A percentile compares a stretch with the other conserved stretches of the same genome.
Conservation (phyloP, 768 basidiomycete genomes). For the Lenzites betulinus region DNA sequence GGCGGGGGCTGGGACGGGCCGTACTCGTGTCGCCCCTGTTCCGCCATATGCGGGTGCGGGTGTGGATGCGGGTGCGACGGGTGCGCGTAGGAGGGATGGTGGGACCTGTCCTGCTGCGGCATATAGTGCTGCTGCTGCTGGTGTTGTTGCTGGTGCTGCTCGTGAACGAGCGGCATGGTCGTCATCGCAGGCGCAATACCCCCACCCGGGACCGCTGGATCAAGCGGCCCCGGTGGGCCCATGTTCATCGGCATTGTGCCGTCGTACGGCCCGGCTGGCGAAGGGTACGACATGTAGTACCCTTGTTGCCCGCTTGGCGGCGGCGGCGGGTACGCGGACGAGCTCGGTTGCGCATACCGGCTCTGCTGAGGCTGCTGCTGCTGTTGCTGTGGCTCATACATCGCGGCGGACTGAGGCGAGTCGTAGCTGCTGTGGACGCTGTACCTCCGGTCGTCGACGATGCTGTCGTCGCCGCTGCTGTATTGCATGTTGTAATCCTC, state of each 20-base stretch:
- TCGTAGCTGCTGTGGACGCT: conserved; percentile 21
- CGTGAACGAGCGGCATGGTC: conserved; percentile 6
- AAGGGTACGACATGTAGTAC: conserved; percentile 23
- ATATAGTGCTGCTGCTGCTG: background rate
- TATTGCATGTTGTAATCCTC: conserved; percentile 24
- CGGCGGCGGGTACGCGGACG: conserved; percentile 10
- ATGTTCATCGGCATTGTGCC: conserved; percentile 9
- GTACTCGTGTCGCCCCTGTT: conserved; percentile 8
- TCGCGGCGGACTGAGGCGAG: conserved; percentile 22
- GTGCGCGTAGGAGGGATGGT: conserved; percentile 1
- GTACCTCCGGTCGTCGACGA: conserved; percentile 20
- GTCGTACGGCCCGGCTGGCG: conserved; percentile 10
- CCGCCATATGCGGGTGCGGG: conserved; percentile 3
- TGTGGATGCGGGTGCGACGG: conserved; percentile 6
- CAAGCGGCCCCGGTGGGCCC: conserved; percentile 3
- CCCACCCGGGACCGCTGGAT: background rate
- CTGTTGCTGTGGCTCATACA: conserved; percentile 20
- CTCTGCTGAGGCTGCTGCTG: conserved; percentile 7
- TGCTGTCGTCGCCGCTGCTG: conserved; percentile 19
- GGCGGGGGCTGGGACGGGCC: conserved; percentile 4
- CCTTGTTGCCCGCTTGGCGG: conserved; percentile 11
- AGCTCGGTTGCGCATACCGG: conserved; percentile 4
- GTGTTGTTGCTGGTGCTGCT: conserved; percentile 6
- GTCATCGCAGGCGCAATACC: conserved; percentile 16
- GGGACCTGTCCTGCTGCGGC: background rate